phyloP scores from a whole-genome alignment of 2,329 filamentous ascomycete genomes.

The Colletotrichum sp. region DNA sequence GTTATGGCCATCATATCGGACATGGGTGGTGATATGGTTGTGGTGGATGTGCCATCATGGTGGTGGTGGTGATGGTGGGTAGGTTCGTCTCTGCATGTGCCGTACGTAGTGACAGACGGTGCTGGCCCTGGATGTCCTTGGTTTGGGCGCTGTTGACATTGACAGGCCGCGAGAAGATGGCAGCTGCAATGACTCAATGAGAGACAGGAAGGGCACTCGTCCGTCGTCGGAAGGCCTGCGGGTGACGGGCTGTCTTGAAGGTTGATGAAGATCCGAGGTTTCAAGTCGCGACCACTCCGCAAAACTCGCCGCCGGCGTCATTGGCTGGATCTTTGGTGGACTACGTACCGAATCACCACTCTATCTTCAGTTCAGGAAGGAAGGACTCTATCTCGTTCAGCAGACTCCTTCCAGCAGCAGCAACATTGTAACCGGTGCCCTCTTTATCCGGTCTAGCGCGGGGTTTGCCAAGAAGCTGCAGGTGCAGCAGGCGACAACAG shows the following conservation, averaged over 20 bases:
- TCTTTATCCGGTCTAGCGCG: constrained; percentile 8
- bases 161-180: not conserved
- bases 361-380: not conserved
- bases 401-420: not conserved
- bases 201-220: not conserved
- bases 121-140: not conserved
- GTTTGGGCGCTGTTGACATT: not conserved
- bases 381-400: not conserved
- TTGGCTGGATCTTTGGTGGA: rapidly evolving
- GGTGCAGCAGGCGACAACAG: not conserved
- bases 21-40: not conserved
- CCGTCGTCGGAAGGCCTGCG: constrained; percentile 2
- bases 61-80: not conserved
- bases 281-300: not conserved
- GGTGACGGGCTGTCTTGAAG: not conserved
- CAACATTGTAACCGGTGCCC: not conserved
- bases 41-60: not conserved
- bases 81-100: constrained; percentile 1
- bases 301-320: not conserved
- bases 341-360: not conserved
- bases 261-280: constrained; percentile 13
- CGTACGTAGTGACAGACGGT: not conserved
- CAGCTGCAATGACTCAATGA: constrained; percentile 2
- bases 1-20: not conserved
- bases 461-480: not conserved